phyloP scores from a whole-genome alignment of 2,329 filamentous ascomycete species.

The Calonectria pauciramosa region DNA sequence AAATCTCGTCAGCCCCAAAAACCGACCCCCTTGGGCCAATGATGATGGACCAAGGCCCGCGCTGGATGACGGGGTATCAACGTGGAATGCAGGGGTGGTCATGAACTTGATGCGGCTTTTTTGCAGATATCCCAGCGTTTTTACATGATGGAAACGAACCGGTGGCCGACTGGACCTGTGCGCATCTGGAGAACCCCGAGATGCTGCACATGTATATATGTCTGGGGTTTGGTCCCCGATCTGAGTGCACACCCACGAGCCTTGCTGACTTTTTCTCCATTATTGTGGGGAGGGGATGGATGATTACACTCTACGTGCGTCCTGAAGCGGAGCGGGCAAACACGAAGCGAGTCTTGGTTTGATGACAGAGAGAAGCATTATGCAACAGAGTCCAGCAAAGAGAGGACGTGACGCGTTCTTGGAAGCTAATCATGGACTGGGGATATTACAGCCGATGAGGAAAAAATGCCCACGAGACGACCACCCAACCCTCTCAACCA shows the following conservation, averaged over 20 bases:
- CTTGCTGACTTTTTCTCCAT: neutral
- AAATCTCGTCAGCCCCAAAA: constrained; percentile 7
- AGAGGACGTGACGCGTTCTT: constrained; percentile 9
- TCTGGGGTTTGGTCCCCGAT: neutral
- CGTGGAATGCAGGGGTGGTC: constrained; percentile 28
- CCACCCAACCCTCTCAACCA: constrained; percentile 7
- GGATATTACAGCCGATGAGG: constrained; percentile 10
- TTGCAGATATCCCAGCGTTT: neutral
- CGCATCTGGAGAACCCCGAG: neutral
- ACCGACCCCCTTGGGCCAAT: constrained; percentile 5
- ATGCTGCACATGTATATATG: neutral
- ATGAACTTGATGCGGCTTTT: constrained; percentile 28
- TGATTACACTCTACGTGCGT: neutral
- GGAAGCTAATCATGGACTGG: constrained; percentile 15
- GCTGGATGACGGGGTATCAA: constrained; percentile 27
- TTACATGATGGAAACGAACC: constrained; percentile 5
- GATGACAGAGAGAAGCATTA: neutral
- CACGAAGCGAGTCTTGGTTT: neutral
- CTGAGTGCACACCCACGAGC: neutral
- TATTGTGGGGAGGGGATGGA: neutral
- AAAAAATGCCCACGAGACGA: constrained; percentile 9
- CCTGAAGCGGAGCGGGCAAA: neutral
- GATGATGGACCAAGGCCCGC: constrained; percentile 15
- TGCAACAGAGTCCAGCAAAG: neutral
- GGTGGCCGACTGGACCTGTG: neutral